Conservation (phyloP, 345 rosid species). For the Salix dunnii region DNA sequence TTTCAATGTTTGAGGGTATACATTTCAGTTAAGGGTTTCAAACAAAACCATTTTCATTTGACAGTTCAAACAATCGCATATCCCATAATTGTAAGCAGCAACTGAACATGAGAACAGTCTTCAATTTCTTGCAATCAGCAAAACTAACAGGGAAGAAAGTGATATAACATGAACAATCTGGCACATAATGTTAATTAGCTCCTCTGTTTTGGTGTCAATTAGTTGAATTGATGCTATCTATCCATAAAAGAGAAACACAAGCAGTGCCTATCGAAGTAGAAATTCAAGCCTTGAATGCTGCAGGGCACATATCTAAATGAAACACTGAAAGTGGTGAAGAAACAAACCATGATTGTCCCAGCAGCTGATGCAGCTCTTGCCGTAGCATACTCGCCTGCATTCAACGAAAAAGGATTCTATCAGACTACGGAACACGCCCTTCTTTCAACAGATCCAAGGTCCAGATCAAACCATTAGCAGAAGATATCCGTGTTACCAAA, state of each 20-base stretch:
- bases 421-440: not conserved
- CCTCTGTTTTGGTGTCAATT: not conserved
- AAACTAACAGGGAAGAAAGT: not conserved
- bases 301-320: not conserved
- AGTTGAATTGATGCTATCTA: not conserved
- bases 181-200: not conserved
- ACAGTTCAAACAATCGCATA: not conserved
- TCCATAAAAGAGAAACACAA: not conserved
- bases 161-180: not conserved
- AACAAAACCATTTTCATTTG: not conserved
- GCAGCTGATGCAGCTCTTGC: conserved; percentile 90
- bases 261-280: not conserved
- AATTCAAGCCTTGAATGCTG: not conserved
- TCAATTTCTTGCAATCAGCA: not conserved
- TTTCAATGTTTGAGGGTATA: not conserved
- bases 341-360: conserved; percentile 79
- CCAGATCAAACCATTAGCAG: not conserved
- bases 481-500: not conserved
- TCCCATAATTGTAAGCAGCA: not conserved
- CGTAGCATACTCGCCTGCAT: conserved; percentile 90
- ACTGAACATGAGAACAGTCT: not conserved
- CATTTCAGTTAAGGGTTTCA: not conserved
- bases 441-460: not conserved
- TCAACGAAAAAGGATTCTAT: not conserved
- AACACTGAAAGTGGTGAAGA: conserved; percentile 6